Base-by-base conservation (phyloP, 2,329 filamentous ascomycete species). In the Allantophomopsis lycopodina region DNA sequence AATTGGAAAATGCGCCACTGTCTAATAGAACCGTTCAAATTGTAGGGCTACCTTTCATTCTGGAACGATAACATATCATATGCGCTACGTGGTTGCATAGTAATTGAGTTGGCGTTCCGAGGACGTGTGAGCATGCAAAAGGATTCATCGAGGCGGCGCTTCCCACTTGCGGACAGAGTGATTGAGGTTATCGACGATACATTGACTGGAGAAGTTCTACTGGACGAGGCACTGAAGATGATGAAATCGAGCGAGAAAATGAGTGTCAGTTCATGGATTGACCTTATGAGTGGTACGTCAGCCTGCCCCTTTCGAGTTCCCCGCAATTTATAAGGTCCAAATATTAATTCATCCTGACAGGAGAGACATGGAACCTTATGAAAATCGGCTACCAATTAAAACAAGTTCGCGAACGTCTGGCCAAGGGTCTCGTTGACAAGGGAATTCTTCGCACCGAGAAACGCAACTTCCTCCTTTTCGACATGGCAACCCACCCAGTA, bases 61-160 rank as follows among this genome's bases (percentile, higher is more conserved):
- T 98, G 91, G 91, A 98, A 98, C 65, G 91, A 98, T 65, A 98
- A 98, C 66, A 98, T 98, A 56, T 95, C 88, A 44, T 98, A 98
- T 61, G 91, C 91, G 48, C 73, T 98, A 46, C 80, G 91, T 60
- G 91, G 91, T 57, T 98, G 91, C 65, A 98, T 98, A 59, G 91
- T 98, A 50, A 85, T 96, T 62, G 91, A 98, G 64, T 69, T 98
- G 53, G 91, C 91, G 46, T 94, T 98, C 64, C 76, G 91, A 48
- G 91, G 91, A 56, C 83, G 91, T 52, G 83, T 98, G 63, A 89
- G 83, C 73, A 98, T 98, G 91, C 86, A 96, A 61, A 95, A 93
- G 62, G 91, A 96, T 63, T 82, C 87, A 38, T 83, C 83, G 50
- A 76, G 91, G 63, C 77, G 91, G 65, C 80, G 89, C 50, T 95